These are phyloP conservation scores for Termitomyces sp. DNA, from an alignment of 768 basidiomycete species.

Conservation along the genomic window DNA sequence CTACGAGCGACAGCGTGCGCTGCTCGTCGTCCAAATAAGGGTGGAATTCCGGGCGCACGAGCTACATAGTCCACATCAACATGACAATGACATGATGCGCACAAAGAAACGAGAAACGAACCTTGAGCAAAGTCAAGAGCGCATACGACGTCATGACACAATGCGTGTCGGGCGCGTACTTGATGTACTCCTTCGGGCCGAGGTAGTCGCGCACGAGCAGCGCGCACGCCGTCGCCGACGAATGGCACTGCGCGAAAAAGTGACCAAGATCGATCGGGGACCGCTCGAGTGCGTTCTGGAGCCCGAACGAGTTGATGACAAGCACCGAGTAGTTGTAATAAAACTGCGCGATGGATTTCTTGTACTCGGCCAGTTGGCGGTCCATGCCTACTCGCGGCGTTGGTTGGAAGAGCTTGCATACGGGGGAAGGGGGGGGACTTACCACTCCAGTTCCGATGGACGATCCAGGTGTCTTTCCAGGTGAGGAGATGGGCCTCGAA, in stretches of 20 bases:
- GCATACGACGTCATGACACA: conserved; percentile 94
- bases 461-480: conserved; percentile 54
- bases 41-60: conserved; percentile 81
- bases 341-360: conserved; percentile 53
- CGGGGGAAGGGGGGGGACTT: conserved; percentile 1
- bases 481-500: conserved; percentile 73
- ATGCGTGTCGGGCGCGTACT: conserved; percentile 84
- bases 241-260: conserved; percentile 78
- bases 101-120: conserved; percentile 18
- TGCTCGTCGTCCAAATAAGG: conserved; percentile 70
- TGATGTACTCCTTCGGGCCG: conserved; percentile 69
- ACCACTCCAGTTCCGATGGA: conserved; percentile 23
- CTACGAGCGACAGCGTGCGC: conserved; percentile 62
- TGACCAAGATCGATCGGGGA: conserved; percentile 68
- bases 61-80: conserved; percentile 30
- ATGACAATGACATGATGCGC: background rate
- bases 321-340: conserved; percentile 84
- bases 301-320: conserved; percentile 91
- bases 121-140: conserved; percentile 88
- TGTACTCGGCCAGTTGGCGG: conserved; percentile 31
- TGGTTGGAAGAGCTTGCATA: background rate
- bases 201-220: conserved; percentile 72
- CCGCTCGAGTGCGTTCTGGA: conserved; percentile 91
- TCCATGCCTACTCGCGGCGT: conserved; percentile 20
- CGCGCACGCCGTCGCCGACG: conserved; percentile 65